Evolutionary conservation across 495 filamentous ascomycete genomes (phyloP), one percentile per base, ranked within the genome.

Genomic region (Letharia lupina): DNA sequence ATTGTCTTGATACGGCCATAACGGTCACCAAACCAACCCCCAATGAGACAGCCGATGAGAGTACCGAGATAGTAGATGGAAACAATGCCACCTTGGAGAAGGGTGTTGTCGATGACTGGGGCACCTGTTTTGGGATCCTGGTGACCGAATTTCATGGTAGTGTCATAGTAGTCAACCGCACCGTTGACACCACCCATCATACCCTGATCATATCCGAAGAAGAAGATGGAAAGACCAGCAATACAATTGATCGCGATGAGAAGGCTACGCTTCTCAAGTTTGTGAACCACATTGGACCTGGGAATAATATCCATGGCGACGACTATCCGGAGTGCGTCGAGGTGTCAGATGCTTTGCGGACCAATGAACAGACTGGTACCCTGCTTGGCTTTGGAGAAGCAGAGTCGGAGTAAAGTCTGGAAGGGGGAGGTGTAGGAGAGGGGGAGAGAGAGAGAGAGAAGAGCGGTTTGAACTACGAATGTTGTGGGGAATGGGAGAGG

Each of bases 161-260:
- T 61, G 13, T 84, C 77, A 67, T 86, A 83, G 70, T 90, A 90
- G 67, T 89, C 74, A 45, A 82, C 78, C 41, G 83, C 78, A 59
- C 82, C 85, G 72, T 90, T 90, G 11, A 91, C 89, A 58, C 89
- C 88, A 28, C 85, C 83, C 86, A 90, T 91, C 81, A 91, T 84
- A 65, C 88, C 87, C 71, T 88, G 85, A 66, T 87, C 85, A 73
- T 88, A 88, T 62, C 83, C 84, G 57, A 85, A 84, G 76, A 85
- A 86, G 66, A 84, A 79, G 64, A 85, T 86, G 3, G 80, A 82
- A 0, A 89, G 71, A 3, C 77, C 86, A 7, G 86, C 86, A 33
- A 88, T 77, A 60, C 79, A 83, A 70, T 89, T 89, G 75, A 89
- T 81, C 35, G 82, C 85, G 40, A 87, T 78, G 67, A 88, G 81